Evolutionary conservation across 352 stramenopile genomes (phyloP).

Genomic region (Phytophthora pistaciae): DNA sequence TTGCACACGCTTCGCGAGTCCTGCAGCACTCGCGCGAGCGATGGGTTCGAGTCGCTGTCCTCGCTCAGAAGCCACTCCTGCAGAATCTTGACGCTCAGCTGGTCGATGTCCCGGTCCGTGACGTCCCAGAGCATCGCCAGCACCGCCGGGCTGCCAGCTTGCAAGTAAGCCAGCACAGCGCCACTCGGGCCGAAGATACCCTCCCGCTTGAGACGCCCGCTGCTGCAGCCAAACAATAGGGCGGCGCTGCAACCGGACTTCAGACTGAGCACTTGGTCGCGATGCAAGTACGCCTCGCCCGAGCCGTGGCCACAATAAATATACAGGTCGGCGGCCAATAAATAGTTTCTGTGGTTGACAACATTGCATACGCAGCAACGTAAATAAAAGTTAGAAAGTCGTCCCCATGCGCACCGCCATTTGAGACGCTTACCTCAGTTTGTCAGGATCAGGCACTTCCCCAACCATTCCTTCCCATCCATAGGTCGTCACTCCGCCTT

Average conservation of each 20-base stretch:
- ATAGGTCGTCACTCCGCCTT: constrained; percentile 32
- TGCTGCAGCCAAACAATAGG: constrained; percentile 98
- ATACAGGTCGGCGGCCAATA: constrained; percentile 87
- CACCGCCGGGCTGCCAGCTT: constrained; percentile 93
- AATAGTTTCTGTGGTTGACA: constrained; percentile 43
- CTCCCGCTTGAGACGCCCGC: constrained; percentile 87
- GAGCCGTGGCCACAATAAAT: constrained; percentile 98
- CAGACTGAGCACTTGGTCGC: constrained; percentile 75
- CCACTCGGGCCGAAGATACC: constrained; percentile 95
- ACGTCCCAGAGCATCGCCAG: constrained; percentile 99
- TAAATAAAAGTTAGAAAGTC: not conserved
- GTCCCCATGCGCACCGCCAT: not conserved
- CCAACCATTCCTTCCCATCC: constrained; percentile 67
- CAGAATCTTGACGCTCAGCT: constrained; percentile 79
- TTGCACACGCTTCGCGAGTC: constrained; percentile 91
- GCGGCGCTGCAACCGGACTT: constrained; percentile 73
- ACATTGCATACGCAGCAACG: not conserved
- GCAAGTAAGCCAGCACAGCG: constrained; percentile 95
- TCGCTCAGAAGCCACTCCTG: constrained; percentile 72
- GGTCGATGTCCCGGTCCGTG: constrained; percentile 98
- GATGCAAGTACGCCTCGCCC: constrained; percentile 93
- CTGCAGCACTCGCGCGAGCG: constrained; percentile 79
- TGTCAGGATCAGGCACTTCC: constrained; percentile 52
- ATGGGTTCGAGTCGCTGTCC: constrained; percentile 30
- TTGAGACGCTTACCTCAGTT: constrained; percentile 53